Conservation (phyloP, 768 basidiomycete species). For the Lactarius hengduanensis region DNA sequence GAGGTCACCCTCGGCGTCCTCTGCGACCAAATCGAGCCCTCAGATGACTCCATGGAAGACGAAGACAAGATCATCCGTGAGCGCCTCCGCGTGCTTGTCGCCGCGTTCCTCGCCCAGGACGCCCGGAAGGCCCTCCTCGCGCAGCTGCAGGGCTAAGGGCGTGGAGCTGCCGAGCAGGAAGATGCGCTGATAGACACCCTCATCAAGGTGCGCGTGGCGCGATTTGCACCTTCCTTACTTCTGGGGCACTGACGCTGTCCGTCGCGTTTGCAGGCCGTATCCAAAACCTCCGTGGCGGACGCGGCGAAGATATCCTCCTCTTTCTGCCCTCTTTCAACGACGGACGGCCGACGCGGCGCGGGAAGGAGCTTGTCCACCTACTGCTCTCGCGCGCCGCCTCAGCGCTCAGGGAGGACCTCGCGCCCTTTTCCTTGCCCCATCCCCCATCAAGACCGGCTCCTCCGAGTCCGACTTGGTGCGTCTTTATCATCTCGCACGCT, state of each 20-base stretch:
- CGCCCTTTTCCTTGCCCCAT: background rate
- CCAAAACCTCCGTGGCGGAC: conserved; percentile 43
- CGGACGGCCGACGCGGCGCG: conserved; percentile 37
- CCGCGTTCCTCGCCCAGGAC: conserved; percentile 56
- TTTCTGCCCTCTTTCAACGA: conserved; percentile 45
- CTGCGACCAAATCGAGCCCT: conserved; percentile 61
- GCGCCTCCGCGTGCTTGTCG: conserved; percentile 55
- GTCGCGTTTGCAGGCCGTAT: conserved; percentile 45
- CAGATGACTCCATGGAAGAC: conserved; percentile 51
- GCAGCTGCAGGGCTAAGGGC: conserved; percentile 43
- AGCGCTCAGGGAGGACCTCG: conserved; percentile 36
- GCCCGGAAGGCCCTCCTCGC: conserved; percentile 48
- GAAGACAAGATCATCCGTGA: conserved; percentile 60
- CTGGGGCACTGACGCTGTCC: background rate
- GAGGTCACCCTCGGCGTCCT: conserved; percentile 60
- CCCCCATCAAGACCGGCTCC: no score
- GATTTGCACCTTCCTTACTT: background rate
- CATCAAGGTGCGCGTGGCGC: conserved; percentile 41
- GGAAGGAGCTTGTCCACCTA: conserved; percentile 42
- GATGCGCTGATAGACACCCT: conserved; percentile 48
- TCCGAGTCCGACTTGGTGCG: no score
- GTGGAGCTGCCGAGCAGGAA: conserved; percentile 47
- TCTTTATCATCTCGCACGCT: no score
- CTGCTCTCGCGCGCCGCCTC: conserved; percentile 41
- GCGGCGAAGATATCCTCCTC: conserved; percentile 51